Evolutionary conservation across 495 filamentous ascomycete species (phyloP).

Genomic region (Penicillium parvum): DNA sequence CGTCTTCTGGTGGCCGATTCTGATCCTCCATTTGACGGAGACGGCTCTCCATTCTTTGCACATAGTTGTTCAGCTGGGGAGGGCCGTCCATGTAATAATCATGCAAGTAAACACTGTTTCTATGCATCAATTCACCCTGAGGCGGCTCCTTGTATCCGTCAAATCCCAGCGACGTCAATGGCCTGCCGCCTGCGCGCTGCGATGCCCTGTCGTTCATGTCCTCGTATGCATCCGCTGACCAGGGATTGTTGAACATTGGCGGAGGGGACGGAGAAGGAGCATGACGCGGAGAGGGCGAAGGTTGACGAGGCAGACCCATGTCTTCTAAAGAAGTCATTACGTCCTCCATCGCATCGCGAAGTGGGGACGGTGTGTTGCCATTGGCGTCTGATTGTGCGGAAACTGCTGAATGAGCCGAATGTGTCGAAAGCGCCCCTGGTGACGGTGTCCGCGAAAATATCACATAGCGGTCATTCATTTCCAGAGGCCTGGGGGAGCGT

Average conservation of each 20-base stretch:
- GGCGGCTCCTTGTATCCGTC: slow-evolving; percentile 47
- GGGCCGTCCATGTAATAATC: slow-evolving; percentile 53
- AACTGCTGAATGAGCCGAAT: slow-evolving; percentile 46
- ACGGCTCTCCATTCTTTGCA: slow-evolving; percentile 81
- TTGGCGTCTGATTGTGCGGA: slow-evolving; percentile 55
- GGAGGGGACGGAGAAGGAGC: slow-evolving; percentile 44
- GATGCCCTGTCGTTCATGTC: slow-evolving; percentile 41
- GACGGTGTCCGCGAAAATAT: slow-evolving; percentile 53
- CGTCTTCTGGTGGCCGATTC: slow-evolving; percentile 40
- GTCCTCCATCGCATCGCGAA: slow-evolving; percentile 94
- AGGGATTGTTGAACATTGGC: slow-evolving; percentile 64
- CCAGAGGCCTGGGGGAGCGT: slow-evolving; percentile 37
- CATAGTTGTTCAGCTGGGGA: slow-evolving; percentile 76
- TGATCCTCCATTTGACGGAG: slow-evolving; percentile 67
- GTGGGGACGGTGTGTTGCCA: slow-evolving; percentile 81
- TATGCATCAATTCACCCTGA: slow-evolving; percentile 27
- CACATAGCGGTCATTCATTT: slow-evolving; percentile 48
- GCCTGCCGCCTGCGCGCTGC: slow-evolving; percentile 40
- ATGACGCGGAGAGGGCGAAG: slow-evolving; percentile 44
- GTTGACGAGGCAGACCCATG: slow-evolving; percentile 63
- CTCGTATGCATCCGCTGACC: slow-evolving; percentile 89
- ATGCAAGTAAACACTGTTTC: slow-evolving; percentile 39
- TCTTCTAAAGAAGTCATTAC: slow-evolving; percentile 94
- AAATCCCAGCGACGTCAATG: slow-evolving; percentile 71
- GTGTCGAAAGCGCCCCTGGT: slow-evolving; percentile 47